These are phyloP conservation scores for Epichloe uncinata DNA, from an alignment of 2,329 filamentous ascomycete species.

Conservation along the genomic window DNA sequence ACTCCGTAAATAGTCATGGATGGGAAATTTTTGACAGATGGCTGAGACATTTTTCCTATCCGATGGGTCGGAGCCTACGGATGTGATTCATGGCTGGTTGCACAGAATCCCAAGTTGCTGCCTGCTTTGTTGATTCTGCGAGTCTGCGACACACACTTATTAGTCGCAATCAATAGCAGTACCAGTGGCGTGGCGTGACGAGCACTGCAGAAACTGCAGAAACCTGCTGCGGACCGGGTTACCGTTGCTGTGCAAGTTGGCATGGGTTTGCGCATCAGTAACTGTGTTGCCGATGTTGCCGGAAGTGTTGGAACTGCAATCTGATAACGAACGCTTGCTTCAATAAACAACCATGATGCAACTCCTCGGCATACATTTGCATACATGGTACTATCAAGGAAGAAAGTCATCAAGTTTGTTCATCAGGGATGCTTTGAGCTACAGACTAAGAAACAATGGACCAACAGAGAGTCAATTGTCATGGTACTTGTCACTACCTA, in stretches of 20 bases:
- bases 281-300: not conserved
- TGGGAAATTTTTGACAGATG: not conserved
- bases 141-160: not conserved
- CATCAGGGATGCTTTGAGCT: too few relatives aligned
- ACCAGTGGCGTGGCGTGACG: not conserved
- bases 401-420: too few relatives aligned
- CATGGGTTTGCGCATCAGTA: not conserved
- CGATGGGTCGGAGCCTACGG: not conserved
- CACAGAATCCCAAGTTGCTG: not conserved
- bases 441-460: too few relatives aligned
- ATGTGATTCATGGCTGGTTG: not conserved
- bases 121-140: too few relatives aligned
- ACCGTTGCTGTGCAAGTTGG: not conserved
- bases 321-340: not conserved
- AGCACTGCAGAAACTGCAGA: not conserved
- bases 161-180: not conserved
- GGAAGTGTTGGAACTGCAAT: not conserved
- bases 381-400: too few relatives aligned
- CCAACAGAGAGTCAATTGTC: too few relatives aligned
- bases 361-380: too few relatives aligned
- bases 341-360: not conserved
- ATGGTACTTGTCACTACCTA: too few relatives aligned
- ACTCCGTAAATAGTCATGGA: not conserved
- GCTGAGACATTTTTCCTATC: conserved; percentile 1
- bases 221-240: not conserved